Base-by-base conservation (phyloP, 1,284 basidiomycete genomes). In the Pisolithus thermaeus region DNA sequence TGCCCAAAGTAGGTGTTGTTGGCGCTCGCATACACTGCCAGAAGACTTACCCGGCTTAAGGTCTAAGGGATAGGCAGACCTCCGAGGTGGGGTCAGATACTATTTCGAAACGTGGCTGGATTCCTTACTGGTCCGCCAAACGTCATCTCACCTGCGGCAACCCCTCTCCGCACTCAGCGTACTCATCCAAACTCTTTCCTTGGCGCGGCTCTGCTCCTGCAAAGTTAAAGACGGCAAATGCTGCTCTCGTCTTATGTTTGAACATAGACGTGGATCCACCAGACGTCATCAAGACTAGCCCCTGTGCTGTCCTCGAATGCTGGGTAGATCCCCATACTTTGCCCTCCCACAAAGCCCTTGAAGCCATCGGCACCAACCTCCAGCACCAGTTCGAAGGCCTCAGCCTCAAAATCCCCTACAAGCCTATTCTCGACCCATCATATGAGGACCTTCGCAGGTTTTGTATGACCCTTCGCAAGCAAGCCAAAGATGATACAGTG, bases 261-360 rank as follows among this genome's bases (percentile, higher is more conserved):
- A 98, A 99, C 72, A 92, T 99, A 64, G 95, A 97, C 51, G 93
- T 97, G 40, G 96, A 99, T 64, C 96, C 96, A 16, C 96, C 96
- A 52, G 96, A 99, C 64, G 78, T 97, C 46, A 89, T 97, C 71
- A 99, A 98, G 77, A 98, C 97, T 8, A 91, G 90, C 58, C 97
- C 96, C 1, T 97, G 93, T 64, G 94, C 96, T 0, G 87, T 90
- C 48, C 77, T 97, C 48, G 96, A 99, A 70, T 95, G 93, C 60
- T 99, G 96, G 96, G 90, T 98, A 41, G 96, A 99, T 70, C 96
- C 96, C 2, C 87, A 89, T 57, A 87, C 85, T 27, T 81, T 94
- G 75, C 90, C 87, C 22, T 87, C 87, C 1, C 83, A 88, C 55
- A 96, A 96, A 67, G 94, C 92, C 40, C 75, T 93, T 18, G 91